These are phyloP conservation scores for Aspergillus diversus DNA, from an alignment of 495 filamentous ascomycete genomes.

Conservation along the genomic window DNA sequence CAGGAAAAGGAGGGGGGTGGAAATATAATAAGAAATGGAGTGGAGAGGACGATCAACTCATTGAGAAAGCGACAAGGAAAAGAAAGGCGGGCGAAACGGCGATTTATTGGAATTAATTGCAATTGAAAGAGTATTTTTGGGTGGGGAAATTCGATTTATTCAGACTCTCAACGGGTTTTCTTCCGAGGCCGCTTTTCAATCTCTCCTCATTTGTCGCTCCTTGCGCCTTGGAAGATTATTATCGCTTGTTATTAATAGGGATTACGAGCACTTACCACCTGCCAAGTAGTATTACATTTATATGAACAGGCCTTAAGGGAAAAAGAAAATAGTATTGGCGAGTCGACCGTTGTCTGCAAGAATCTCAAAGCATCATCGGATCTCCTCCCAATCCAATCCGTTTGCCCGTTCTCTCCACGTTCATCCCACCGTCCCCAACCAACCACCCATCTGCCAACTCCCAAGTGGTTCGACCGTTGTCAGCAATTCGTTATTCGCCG, in stretches of 20 bases:
- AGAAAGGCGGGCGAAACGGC: neutral
- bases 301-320: too few species aligned
- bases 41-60: neutral
- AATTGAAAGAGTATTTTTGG: neutral
- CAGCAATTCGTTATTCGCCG: slow-evolving; percentile 14
- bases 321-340: too few species aligned
- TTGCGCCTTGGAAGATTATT: too few species aligned
- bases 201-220: too few species aligned
- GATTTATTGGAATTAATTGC: neutral
- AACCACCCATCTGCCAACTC: slow-evolving; percentile 1
- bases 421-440: slow-evolving; percentile 15
- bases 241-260: too few species aligned
- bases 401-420: slow-evolving; percentile 24
- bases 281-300: too few species aligned
- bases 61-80: neutral
- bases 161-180: too few species aligned
- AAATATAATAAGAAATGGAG: slow-evolving; percentile 17
- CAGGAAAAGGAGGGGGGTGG: slow-evolving; percentile 6
- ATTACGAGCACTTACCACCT: too few species aligned
- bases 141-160: neutral
- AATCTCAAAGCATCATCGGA: neutral
- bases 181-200: too few species aligned
- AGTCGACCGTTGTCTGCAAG: neutral
- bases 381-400: slow-evolving; percentile 16
- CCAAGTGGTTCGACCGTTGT: slow-evolving; percentile 12